phyloP scores from a whole-genome alignment of 2,329 filamentous ascomycete species.

The Cyphellophora europaea region DNA sequence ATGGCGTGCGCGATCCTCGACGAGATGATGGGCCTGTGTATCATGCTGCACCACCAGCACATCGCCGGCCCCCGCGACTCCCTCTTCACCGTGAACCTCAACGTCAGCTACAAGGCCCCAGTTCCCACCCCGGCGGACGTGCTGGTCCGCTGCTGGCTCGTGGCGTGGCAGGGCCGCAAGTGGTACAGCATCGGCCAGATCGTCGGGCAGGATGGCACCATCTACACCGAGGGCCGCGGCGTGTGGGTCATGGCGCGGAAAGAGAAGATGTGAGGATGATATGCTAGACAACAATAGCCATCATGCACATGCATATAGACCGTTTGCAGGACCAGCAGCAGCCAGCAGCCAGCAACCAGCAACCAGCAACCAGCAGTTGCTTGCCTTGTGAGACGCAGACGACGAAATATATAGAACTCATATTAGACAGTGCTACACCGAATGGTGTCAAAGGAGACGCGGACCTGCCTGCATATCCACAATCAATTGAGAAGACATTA shows the following conservation, averaged over 20 bases:
- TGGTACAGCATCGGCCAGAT: constrained; percentile 17
- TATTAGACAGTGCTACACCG: too few species aligned
- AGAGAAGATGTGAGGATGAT: constrained; percentile 11
- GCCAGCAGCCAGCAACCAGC: too few species aligned
- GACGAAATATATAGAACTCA: too few species aligned
- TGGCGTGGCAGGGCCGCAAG: constrained; percentile 16
- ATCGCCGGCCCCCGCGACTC: constrained; percentile 10
- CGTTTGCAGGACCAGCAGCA: too few species aligned
- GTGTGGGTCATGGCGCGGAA: constrained; percentile 15
- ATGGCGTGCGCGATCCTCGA: constrained; percentile 32
- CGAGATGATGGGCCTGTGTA: constrained; percentile 33
- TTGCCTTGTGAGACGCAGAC: too few species aligned
- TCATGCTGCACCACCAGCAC: constrained; percentile 22
- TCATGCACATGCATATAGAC: too few species aligned
- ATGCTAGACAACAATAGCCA: too few species aligned
- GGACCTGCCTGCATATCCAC: too few species aligned
- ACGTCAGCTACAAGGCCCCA: constrained; percentile 16
- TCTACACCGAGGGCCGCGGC: constrained; percentile 18
- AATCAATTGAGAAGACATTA: too few species aligned
- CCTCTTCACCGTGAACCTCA: constrained; percentile 17
- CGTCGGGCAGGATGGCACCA: constrained; percentile 15
- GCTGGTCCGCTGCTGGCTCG: constrained; percentile 16
- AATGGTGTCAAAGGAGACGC: too few species aligned
- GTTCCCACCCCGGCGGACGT: constrained; percentile 16
- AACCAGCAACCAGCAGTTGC: too few species aligned